Evolutionary conservation across 352 stramenopile species (phyloP).

Genomic region (Thraustochytrium sp.): DNA sequence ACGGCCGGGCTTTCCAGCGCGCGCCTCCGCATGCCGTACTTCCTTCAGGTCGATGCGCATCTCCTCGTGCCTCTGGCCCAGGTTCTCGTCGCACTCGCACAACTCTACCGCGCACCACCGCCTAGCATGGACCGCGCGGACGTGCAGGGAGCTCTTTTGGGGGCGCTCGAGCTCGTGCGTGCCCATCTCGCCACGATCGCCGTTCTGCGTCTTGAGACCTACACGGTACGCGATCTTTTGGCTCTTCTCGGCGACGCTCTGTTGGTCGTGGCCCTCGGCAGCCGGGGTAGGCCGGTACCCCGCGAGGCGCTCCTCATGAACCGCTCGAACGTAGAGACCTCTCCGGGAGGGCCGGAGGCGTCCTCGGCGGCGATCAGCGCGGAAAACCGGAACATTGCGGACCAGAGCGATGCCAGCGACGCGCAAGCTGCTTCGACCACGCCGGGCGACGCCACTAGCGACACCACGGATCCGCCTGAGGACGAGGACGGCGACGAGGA

Average conservation of each 20-base stretch:
- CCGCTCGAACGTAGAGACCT: too few relatives aligned
- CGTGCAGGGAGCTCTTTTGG: neutral
- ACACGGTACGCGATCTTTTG: neutral
- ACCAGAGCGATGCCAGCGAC: too few relatives aligned
- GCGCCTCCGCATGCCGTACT: conserved; percentile 20
- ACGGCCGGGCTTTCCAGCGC: neutral
- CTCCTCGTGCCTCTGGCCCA: neutral
- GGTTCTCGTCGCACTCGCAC: neutral
- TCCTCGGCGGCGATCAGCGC: too few relatives aligned
- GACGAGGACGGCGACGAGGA: neutral
- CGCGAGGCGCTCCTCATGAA: too few relatives aligned
- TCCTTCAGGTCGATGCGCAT: conserved; percentile 19
- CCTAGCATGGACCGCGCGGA: neutral
- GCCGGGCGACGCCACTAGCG: too few relatives aligned
- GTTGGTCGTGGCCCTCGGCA: neutral
- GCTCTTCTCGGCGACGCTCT: conserved; percentile 19
- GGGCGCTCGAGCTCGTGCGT: neutral
- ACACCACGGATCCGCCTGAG: too few relatives aligned
- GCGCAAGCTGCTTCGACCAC: too few relatives aligned
- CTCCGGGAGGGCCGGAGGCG: too few relatives aligned
- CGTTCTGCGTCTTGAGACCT: neutral
- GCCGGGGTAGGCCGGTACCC: neutral
- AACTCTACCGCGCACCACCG: neutral
- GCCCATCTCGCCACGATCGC: conserved; percentile 20
- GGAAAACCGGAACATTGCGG: too few relatives aligned